phyloP scores from a whole-genome alignment of 345 rosid genomes.

The Arabidopsis thaliana region DNA sequence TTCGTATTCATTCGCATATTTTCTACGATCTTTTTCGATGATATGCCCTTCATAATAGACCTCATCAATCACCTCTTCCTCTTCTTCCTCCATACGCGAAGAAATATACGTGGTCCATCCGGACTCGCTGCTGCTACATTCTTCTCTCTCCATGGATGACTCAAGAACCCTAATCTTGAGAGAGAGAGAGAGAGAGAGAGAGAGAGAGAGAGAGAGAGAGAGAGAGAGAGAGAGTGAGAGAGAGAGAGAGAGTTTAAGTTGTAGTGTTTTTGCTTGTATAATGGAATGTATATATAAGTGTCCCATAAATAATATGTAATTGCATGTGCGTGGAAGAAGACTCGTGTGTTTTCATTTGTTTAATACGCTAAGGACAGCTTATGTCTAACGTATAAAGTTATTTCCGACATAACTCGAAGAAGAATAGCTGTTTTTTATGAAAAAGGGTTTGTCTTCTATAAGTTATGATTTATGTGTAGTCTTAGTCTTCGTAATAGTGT shows the following conservation, averaged over 20 bases:
- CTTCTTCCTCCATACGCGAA: conserved; percentile 62
- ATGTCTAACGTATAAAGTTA: conserved; percentile 37
- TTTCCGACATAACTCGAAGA: conserved; percentile 25
- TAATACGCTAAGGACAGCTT: conserved; percentile 31
- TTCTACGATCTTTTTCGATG: conserved; percentile 18
- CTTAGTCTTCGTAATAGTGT: conserved; percentile 19
- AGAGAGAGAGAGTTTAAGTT: neutral
- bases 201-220: neutral
- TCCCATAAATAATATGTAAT: neutral
- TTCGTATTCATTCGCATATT: conserved; percentile 16
- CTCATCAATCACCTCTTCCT: conserved; percentile 33
- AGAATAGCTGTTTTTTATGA: conserved; percentile 33
- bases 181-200: neutral
- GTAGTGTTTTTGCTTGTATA: conserved; percentile 19
- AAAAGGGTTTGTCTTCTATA: conserved; percentile 27
- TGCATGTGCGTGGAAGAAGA: conserved; percentile 29
- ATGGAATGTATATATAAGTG: conserved; percentile 8
- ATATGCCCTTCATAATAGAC: conserved; percentile 30
- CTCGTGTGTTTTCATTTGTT: conserved; percentile 30
- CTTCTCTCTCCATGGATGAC: conserved; percentile 49
- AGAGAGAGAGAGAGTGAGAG: neutral
- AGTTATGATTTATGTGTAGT: conserved; percentile 32
- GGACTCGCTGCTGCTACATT: conserved; percentile 75
- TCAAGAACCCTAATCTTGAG: conserved; percentile 21
- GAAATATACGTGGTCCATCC: conserved; percentile 71